These are phyloP conservation scores for Pseudonitzschia delicatissima DNA, from an alignment of 108 stramenopile genomes.

Conservation along the genomic window DNA sequence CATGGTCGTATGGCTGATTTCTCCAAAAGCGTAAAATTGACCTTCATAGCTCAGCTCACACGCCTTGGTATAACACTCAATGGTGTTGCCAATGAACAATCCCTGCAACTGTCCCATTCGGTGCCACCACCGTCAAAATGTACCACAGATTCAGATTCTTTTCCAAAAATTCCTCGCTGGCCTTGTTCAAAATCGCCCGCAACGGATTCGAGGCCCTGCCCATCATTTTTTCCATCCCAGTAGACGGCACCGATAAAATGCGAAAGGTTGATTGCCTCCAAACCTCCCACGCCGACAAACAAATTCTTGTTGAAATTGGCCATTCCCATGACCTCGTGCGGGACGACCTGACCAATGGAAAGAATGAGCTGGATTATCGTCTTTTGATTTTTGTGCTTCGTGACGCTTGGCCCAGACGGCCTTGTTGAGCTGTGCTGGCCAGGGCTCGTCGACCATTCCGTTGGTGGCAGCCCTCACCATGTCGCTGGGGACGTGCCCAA, in stretches of 20 bases:
- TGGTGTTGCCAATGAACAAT: slow-evolving; percentile 89
- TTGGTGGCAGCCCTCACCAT: slow-evolving; percentile 69
- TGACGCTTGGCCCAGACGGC: slow-evolving; percentile 84
- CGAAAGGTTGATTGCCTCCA: slow-evolving; percentile 91
- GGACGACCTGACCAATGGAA: slow-evolving; percentile 90
- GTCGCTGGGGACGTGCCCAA: slow-evolving; percentile 80
- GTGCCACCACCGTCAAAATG: slow-evolving; percentile 82
- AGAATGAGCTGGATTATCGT: slow-evolving; percentile 45
- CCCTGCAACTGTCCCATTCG: slow-evolving; percentile 78
- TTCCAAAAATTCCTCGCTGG: slow-evolving; percentile 69
- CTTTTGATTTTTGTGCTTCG: slow-evolving; percentile 18
- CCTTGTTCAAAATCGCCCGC: slow-evolving; percentile 84
- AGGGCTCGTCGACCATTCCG: slow-evolving; percentile 58
- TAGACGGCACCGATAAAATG: slow-evolving; percentile 97
- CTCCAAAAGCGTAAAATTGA: slow-evolving; percentile 89
- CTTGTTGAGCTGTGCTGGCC: slow-evolving; percentile 94
- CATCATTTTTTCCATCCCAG: slow-evolving; percentile 97
- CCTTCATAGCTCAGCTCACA: slow-evolving; percentile 85
- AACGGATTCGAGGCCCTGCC: slow-evolving; percentile 89
- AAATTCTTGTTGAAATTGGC: slow-evolving; percentile 95
- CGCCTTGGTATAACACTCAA: slow-evolving; percentile 82
- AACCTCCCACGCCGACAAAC: slow-evolving; percentile 86
- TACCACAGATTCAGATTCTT: slow-evolving; percentile 82
- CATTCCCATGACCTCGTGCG: slow-evolving; percentile 96
- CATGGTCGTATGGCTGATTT: slow-evolving; percentile 69